Evolutionary conservation across 208 protist species (phyloP).

Genomic region (Trypanosoma boissoni): DNA sequence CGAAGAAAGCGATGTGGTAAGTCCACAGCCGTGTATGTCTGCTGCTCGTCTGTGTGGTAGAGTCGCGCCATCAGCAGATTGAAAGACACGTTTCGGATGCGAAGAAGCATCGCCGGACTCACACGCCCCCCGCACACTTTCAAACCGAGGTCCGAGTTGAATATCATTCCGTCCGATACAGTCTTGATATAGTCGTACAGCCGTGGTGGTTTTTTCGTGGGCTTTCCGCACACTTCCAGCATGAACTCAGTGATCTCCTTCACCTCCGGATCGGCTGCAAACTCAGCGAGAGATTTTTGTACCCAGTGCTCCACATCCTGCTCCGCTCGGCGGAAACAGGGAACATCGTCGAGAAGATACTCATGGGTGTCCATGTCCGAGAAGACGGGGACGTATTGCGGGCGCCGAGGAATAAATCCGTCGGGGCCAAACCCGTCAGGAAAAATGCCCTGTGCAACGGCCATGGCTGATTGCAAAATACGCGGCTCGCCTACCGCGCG

Average conservation of each 20-base stretch:
- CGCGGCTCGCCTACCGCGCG: slow-evolving; percentile 82
- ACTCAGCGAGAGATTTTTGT: slow-evolving; percentile 31
- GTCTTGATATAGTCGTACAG: slow-evolving; percentile 73
- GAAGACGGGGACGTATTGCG: slow-evolving; percentile 83
- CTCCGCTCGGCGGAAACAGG: slow-evolving; percentile 78
- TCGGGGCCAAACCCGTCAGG: slow-evolving; percentile 75
- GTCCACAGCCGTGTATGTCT: slow-evolving; percentile 81
- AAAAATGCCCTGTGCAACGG: slow-evolving; percentile 72
- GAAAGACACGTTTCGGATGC: slow-evolving; percentile 66
- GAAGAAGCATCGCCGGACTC: slow-evolving; percentile 44
- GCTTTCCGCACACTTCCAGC: slow-evolving; percentile 49
- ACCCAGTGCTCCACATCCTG: slow-evolving; percentile 69
- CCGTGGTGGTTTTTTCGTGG: slow-evolving; percentile 21
- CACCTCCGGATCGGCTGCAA: slow-evolving; percentile 46
- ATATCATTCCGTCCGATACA: slow-evolving; percentile 75
- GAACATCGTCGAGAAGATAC: slow-evolving; percentile 83
- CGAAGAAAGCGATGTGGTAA: slow-evolving; percentile 60
- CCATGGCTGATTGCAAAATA: slow-evolving; percentile 79
- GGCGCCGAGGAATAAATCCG: slow-evolving; percentile 60
- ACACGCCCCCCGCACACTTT: slow-evolving; percentile 48
- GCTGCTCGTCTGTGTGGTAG: slow-evolving; percentile 82
- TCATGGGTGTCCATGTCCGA: slow-evolving; percentile 87
- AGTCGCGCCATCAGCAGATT: slow-evolving; percentile 70
- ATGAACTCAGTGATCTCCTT: slow-evolving; percentile 38
- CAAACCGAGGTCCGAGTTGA: slow-evolving; percentile 69